Evolutionary conservation across 495 filamentous ascomycete genomes (phyloP).

Genomic region (Tuber umbilicatum): DNA sequence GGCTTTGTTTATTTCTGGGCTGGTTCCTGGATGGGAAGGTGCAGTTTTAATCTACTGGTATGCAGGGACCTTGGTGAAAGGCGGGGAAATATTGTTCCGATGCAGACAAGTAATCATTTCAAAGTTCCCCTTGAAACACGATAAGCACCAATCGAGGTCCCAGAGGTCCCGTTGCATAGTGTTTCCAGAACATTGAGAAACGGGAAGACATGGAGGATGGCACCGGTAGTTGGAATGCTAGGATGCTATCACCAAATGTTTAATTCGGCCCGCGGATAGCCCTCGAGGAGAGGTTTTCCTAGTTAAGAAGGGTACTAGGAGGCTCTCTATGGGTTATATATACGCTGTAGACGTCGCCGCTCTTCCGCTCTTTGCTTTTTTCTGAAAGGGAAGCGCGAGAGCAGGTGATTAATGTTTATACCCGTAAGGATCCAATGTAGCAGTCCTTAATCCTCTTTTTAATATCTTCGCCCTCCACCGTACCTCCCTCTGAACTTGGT

Average conservation of each 20-base stretch:
- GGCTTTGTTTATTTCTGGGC: not conserved
- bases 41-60: too few species aligned
- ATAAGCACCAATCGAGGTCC: not conserved
- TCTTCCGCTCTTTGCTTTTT: not conserved
- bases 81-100: too few species aligned
- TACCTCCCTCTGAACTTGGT: too few species aligned
- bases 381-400: not conserved
- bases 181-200: not conserved
- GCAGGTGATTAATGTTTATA: not conserved
- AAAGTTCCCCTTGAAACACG: not conserved
- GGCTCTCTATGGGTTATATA: not conserved
- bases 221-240: not conserved
- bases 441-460: too few species aligned
- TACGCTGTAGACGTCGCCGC: not conserved
- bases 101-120: too few species aligned
- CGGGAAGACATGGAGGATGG: not conserved
- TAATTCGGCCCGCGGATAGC: not conserved
- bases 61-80: not conserved
- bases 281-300: not conserved
- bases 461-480: too few species aligned
- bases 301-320: not conserved
- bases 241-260: not conserved
- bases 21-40: not conserved
- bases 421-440: not conserved
- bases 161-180: not conserved